Evolutionary conservation across 2,329 filamentous ascomycete genomes (phyloP).

Genomic region (Verticillium dahliae): DNA sequence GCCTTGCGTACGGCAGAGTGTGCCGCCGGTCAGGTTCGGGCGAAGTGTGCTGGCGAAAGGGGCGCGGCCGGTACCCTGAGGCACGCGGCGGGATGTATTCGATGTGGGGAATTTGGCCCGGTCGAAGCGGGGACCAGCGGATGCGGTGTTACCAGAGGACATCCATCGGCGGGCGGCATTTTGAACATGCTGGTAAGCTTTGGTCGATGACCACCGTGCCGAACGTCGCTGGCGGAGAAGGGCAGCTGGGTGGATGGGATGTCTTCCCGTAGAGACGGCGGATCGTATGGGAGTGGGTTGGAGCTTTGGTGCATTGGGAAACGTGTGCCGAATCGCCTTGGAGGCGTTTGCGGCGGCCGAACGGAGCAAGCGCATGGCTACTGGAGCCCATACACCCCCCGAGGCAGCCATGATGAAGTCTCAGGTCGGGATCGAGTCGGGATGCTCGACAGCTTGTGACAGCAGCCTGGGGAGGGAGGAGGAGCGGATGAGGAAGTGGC

Average conservation of each 20-base stretch:
- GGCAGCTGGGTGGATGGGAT: constrained; percentile 46
- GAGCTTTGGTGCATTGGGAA: constrained; percentile 36
- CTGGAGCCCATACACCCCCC: constrained; percentile 51
- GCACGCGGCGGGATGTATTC: constrained; percentile 42
- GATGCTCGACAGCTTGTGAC: not conserved
- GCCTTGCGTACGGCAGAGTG: constrained; percentile 75
- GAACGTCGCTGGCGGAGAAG: constrained; percentile 41
- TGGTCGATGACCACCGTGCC: constrained; percentile 41
- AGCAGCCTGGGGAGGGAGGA: not conserved
- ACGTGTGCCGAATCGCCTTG: constrained; percentile 43
- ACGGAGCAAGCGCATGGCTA: constrained; percentile 48
- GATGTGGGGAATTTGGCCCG: constrained; percentile 43
- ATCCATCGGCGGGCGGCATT: constrained; percentile 44
- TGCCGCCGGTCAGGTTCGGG: constrained; percentile 85
- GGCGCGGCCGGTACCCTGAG: constrained; percentile 63
- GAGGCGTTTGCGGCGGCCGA: constrained; percentile 44
- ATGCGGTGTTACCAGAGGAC: constrained; percentile 27
- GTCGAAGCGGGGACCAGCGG: constrained; percentile 31
- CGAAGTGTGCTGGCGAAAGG: constrained; percentile 86
- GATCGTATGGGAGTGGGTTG: constrained; percentile 38
- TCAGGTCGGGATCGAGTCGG: constrained; percentile 3
- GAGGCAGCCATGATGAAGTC: constrained; percentile 43
- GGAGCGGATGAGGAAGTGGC: not conserved
- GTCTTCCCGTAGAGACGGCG: constrained; percentile 28
- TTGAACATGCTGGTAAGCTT: constrained; percentile 33